Evolutionary conservation across 305 asterid genomes (phyloP).

Genomic region (Fraxinus greggii): DNA sequence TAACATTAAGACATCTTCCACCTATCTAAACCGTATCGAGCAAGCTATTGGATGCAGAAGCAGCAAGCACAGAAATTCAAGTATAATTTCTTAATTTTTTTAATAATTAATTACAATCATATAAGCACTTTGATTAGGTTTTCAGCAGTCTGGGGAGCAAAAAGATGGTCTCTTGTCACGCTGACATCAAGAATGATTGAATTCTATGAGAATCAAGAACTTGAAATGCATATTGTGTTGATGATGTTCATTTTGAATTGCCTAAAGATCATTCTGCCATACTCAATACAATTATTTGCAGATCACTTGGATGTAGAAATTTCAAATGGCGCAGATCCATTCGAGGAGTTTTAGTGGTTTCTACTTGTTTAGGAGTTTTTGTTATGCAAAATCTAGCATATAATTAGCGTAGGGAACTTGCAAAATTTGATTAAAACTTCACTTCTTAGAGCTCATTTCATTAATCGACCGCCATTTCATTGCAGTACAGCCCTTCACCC

Average conservation of each 20-base stretch:
- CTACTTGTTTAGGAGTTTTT: neutral
- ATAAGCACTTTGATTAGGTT: neutral
- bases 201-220: neutral
- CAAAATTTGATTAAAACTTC: neutral
- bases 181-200: neutral
- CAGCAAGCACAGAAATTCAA: neutral
- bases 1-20: neutral
- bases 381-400: neutral
- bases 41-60: neutral
- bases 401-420: neutral
- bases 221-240: neutral
- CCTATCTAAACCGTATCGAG: neutral
- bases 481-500: neutral
- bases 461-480: neutral
- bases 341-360: neutral
- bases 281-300: neutral
- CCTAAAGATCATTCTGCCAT: neutral
- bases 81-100: neutral
- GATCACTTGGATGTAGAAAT: neutral
- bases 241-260: neutral
- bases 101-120: neutral
- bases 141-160: neutral
- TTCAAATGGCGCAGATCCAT: neutral
- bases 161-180: neutral
- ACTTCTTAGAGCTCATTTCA: neutral